Evolutionary conservation across 2,329 filamentous ascomycete genomes (phyloP).

Genomic region (Colletotrichum sp.): DNA sequence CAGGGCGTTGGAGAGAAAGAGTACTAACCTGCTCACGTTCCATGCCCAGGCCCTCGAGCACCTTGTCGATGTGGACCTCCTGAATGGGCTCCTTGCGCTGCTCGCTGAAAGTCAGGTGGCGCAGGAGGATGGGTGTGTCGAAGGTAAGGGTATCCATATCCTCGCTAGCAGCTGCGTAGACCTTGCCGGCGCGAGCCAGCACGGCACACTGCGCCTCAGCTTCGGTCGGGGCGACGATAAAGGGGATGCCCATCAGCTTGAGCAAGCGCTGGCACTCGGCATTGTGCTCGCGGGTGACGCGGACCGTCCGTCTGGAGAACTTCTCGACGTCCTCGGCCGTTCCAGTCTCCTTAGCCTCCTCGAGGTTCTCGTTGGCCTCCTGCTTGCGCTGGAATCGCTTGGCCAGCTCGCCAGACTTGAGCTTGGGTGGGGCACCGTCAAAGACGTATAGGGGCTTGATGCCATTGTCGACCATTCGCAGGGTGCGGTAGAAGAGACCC

Average conservation of each 20-base stretch:
- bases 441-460: constrained; percentile 99
- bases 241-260: constrained; percentile 95
- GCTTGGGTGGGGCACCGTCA: constrained; percentile 93
- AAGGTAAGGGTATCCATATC: constrained; percentile 99
- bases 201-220: constrained; percentile 96
- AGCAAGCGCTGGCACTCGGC: constrained; percentile 89
- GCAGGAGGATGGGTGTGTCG: constrained; percentile 85
- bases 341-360: constrained; percentile 96
- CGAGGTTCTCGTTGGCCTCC: constrained; percentile 86
- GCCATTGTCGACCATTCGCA: constrained; percentile 97
- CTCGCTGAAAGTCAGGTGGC: constrained; percentile 96
- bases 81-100: constrained; percentile 97
- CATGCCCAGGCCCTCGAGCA: constrained; percentile 87
- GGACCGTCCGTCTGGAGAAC: constrained; percentile 90
- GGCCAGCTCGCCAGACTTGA: constrained; percentile 96
- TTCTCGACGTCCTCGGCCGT: constrained; percentile 98
- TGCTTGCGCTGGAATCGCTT: constrained; percentile 96
- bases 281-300: constrained; percentile 97
- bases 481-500: constrained; percentile 99
- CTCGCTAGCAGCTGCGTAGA: constrained; percentile 95
- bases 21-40: constrained; percentile 74
- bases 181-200: constrained; percentile 88
- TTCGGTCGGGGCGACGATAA: constrained; percentile 93
- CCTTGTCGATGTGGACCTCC: constrained; percentile 88
- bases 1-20: not conserved